Conservation (phyloP, 495 filamentous ascomycete genomes). For the Xylaria intraflava region DNA sequence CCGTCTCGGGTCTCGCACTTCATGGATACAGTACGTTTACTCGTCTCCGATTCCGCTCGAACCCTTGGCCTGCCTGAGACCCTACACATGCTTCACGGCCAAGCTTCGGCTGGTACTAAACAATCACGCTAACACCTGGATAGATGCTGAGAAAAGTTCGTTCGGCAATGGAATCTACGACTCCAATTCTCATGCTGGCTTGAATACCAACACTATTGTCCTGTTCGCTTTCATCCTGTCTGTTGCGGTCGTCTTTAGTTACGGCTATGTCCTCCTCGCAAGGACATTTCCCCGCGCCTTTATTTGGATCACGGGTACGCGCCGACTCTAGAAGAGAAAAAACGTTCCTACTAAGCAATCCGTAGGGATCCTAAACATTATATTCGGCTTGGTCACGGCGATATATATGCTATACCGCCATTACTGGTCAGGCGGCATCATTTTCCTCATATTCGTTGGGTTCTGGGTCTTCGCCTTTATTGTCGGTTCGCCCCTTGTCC, state of each 20-base stretch:
- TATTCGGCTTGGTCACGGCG: conserved; percentile 58
- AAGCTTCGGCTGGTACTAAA: neutral
- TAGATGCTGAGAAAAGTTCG: conserved; percentile 51
- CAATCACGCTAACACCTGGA: neutral
- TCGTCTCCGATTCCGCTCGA: neutral
- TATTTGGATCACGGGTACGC: conserved; percentile 70
- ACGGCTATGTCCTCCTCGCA: conserved; percentile 67
- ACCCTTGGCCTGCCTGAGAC: neutral
- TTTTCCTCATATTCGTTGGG: conserved; percentile 72
- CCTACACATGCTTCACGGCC: neutral
- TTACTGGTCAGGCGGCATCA: conserved; percentile 76
- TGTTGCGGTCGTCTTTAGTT: conserved; percentile 66
- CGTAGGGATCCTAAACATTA: conserved; percentile 77
- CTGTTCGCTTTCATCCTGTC: conserved; percentile 72
- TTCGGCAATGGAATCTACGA: conserved; percentile 71
- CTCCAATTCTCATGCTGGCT: conserved; percentile 56
- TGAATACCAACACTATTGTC: conserved; percentile 79
- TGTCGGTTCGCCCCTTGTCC: conserved; percentile 5
- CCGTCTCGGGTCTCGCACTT: conserved; percentile 68
- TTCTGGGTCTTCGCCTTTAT: conserved; percentile 46
- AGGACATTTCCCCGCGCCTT: conserved; percentile 82
- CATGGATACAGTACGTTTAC: conserved; percentile 57
- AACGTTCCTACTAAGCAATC: conserved; percentile 37
- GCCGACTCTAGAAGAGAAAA: conserved; percentile 56
- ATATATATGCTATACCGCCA: conserved; percentile 65